Percentiles rank a stretch among this genome's conserved stretches.
Conservation (phyloP, 345 rosid species). For the Cochlearia excelsa region DNA sequence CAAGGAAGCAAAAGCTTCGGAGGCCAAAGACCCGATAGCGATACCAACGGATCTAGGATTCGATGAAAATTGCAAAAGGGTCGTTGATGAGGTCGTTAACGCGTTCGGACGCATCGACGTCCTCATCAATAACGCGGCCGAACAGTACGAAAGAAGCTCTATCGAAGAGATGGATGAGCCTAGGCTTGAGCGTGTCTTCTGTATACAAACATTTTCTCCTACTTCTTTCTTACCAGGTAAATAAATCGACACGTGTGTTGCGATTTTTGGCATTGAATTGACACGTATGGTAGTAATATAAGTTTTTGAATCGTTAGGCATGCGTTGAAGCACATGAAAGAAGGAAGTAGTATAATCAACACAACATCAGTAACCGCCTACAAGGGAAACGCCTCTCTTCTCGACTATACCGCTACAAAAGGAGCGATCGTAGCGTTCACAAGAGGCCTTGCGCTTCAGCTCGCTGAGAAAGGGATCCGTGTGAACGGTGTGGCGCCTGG, state of each 20-base stretch:
- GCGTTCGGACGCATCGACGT: constrained; percentile 59
- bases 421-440: constrained; percentile 83
- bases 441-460: constrained; percentile 65
- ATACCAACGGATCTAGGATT: constrained; percentile 59
- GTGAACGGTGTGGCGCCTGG: constrained; percentile 83
- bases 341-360: constrained; percentile 73
- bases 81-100: constrained; percentile 56
- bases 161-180: constrained; percentile 68
- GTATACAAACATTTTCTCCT: constrained; percentile 69
- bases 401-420: constrained; percentile 70
- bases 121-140: constrained; percentile 68
- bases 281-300: background rate
- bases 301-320: constrained; percentile 36
- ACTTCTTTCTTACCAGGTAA: constrained; percentile 57
- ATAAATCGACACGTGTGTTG: background rate
- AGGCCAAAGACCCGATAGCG: constrained; percentile 57
- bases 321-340: constrained; percentile 72
- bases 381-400: constrained; percentile 51
- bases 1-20: constrained; percentile 40
- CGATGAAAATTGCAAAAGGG: constrained; percentile 62
- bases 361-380: constrained; percentile 65
- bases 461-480: constrained; percentile 52
- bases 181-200: constrained; percentile 68
- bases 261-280: background rate
- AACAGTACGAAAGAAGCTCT: constrained; percentile 46